Evolutionary conservation across 495 filamentous ascomycete species (phyloP).

Genomic region (Penicillium antarcticum): DNA sequence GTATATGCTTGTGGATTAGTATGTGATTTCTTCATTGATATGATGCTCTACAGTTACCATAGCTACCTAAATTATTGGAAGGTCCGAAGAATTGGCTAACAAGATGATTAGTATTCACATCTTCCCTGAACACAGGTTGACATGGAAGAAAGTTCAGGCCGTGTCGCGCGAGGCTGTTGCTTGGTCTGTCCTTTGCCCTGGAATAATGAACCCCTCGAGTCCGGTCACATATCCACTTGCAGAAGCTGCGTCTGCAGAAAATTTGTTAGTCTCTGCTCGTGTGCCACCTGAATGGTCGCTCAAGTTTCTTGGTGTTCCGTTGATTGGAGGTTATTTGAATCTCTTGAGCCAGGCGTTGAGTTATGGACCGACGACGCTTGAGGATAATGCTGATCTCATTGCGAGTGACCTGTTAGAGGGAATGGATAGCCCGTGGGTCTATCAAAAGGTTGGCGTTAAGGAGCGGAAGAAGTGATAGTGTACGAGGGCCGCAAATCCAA

Average conservation of each 20-base stretch:
- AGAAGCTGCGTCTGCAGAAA: constrained; percentile 9
- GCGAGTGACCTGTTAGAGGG: constrained; percentile 30
- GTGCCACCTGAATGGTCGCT: constrained; percentile 12
- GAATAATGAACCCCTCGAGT: constrained; percentile 19
- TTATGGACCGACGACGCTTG: constrained; percentile 20
- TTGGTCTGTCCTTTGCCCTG: constrained; percentile 31
- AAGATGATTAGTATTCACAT: constrained; percentile 16
- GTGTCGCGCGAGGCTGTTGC: constrained; percentile 16
- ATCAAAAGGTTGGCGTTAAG: constrained; percentile 27
- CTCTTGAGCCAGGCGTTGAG: constrained; percentile 11
- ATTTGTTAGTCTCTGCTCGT: constrained; percentile 19
- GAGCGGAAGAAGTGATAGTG: background rate
- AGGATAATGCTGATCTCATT: constrained; percentile 35
- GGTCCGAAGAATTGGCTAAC: background rate
- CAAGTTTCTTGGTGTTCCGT: constrained; percentile 12
- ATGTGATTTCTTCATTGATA: background rate
- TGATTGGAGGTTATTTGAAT: constrained; percentile 19
- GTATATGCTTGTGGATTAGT: constrained; percentile 27
- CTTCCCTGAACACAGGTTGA: constrained; percentile 25
- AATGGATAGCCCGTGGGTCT: constrained; percentile 17
- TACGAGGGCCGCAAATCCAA: no score
- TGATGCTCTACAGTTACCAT: no score
- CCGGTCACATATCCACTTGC: constrained; percentile 15
- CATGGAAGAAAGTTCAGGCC: constrained; percentile 16
- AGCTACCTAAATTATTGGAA: background rate